Percentiles rank a stretch among this genome's conserved stretches.
Conservation (phyloP, 192 early-diverging fungal genomes). For the Umbelopsis sp. region DNA sequence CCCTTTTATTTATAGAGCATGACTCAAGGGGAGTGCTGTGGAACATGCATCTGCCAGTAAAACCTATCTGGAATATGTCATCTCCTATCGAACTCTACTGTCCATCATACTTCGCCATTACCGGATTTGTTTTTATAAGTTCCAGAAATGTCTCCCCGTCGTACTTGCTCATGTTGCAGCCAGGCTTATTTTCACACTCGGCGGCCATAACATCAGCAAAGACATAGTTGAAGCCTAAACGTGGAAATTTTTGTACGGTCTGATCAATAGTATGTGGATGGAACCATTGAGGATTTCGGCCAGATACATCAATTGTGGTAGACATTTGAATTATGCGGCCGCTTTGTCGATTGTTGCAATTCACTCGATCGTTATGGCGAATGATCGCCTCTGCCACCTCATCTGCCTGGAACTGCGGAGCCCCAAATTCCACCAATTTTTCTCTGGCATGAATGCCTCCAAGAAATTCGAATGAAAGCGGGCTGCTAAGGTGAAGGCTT, state of each 20-base stretch:
- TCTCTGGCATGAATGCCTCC: constrained; percentile 10
- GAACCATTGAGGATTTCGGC: neutral
- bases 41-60: no score
- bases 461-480: neutral
- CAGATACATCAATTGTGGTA: neutral
- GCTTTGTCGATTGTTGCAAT: neutral
- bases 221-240: neutral
- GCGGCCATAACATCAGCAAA: neutral
- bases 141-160: neutral
- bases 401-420: constrained; percentile 1
- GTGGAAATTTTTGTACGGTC: neutral
- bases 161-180: neutral
- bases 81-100: neutral
- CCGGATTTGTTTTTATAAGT: neutral
- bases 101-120: neutral
- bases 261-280: neutral
- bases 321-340: neutral
- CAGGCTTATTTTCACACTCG: neutral
- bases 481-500: neutral
- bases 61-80: no score
- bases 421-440: constrained; percentile 6
- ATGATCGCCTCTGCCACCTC: neutral
- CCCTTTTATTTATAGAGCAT: no score
- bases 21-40: no score
- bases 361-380: neutral